These are phyloP conservation scores for Sanguinoderma infundibulare DNA, from an alignment of 1,284 basidiomycete species.

Conservation along the genomic window DNA sequence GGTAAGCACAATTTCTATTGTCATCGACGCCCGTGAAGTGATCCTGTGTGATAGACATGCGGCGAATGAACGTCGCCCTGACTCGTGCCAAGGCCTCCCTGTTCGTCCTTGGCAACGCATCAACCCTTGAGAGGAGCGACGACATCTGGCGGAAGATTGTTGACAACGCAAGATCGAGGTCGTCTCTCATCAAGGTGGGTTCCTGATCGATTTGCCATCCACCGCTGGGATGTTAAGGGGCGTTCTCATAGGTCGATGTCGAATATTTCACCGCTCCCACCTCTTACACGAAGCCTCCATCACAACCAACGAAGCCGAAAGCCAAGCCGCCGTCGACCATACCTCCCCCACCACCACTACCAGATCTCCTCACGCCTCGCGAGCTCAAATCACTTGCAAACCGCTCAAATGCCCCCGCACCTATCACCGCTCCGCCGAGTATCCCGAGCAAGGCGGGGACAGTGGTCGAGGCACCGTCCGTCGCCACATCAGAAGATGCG, in stretches of 20 bases:
- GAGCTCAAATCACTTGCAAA: conserved; percentile 23
- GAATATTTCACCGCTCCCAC: conserved; percentile 42
- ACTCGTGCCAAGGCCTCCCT: conserved; percentile 95
- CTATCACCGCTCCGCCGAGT: not conserved
- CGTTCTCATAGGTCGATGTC: conserved; percentile 38
- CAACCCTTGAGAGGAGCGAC: conserved; percentile 87
- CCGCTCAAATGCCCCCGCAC: conserved; percentile 9
- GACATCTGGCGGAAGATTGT: conserved; percentile 82
- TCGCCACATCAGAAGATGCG: conserved; percentile 12
- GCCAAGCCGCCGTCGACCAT: conserved; percentile 24
- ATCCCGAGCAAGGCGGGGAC: conserved; percentile 6
- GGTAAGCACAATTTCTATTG: conserved; percentile 47
- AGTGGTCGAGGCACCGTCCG: not conserved
- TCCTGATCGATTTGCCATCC: not conserved
- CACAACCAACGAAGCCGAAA: conserved; percentile 17
- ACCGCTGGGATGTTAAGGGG: not conserved
- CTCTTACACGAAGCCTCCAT: conserved; percentile 13
- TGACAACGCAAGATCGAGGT: conserved; percentile 68
- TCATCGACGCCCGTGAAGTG: conserved; percentile 9
- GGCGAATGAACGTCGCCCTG: conserved; percentile 97
- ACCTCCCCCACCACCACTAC: conserved; percentile 1
- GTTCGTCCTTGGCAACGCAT: conserved; percentile 91
- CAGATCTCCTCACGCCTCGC: conserved; percentile 22
- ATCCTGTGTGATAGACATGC: conserved; percentile 56
- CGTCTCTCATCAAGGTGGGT: conserved; percentile 58